These are phyloP conservation scores for Clarireedia hainanense DNA, from an alignment of 2,329 filamentous ascomycete species.

Conservation along the genomic window DNA sequence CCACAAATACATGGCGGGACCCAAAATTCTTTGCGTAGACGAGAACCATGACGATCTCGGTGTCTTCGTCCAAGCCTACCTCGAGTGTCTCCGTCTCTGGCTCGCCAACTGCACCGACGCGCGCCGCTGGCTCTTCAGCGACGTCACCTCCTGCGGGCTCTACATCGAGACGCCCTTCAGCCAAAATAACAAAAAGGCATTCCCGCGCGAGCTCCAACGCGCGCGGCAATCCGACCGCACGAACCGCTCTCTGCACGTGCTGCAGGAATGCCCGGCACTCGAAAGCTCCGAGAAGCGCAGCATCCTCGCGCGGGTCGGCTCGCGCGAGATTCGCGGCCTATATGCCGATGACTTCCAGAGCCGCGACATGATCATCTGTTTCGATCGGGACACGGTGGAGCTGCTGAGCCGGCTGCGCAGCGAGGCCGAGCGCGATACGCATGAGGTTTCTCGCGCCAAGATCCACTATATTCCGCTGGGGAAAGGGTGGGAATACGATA, in stretches of 20 bases:
- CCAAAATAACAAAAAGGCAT: background rate
- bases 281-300: background rate
- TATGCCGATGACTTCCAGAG: background rate
- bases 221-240: background rate
- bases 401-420: background rate
- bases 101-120: background rate
- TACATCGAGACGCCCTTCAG: background rate
- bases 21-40: background rate
- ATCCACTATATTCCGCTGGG: background rate
- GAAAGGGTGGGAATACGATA: background rate
- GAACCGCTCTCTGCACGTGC: background rate
- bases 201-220: background rate
- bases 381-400: background rate
- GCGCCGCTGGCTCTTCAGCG: background rate
- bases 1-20: background rate
- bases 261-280: background rate
- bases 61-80: background rate
- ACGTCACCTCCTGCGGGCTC: background rate
- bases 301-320: background rate
- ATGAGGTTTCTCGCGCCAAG: background rate
- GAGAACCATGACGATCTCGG: background rate
- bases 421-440: background rate
- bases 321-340: background rate
- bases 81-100: background rate
- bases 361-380: background rate